Base-by-base conservation (phyloP, 768 basidiomycete genomes). In the Suillus placidus region DNA sequence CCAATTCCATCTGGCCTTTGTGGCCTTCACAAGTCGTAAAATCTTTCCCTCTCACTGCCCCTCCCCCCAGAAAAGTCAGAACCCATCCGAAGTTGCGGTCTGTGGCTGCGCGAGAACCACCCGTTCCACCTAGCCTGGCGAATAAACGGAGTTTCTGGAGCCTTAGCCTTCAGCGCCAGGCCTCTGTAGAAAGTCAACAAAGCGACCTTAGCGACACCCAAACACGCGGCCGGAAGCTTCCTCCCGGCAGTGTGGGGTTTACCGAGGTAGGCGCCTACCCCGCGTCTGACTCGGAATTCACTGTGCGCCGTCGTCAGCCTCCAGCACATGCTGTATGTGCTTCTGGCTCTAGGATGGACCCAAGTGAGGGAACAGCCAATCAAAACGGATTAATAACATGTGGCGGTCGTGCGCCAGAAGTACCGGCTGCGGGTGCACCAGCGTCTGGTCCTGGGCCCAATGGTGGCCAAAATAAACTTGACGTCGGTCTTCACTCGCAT, bases 91-190 rank as follows among this genome's bases (percentile, higher is more conserved):
- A 77, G 34, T 65, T 77, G 2, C 75, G 77, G 43, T 38, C 70
- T 1, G 68, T 73, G 32, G 71, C 12, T 64, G 69, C 65, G 0
- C 76, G 75, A 20, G 76, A 78, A 20, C 75, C 75, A 0, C 75
- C 76, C 37, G 75, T 76, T 1, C 76, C 76, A 1, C 76, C 76
- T 20, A 73, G 73, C 1, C 72, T 76, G 40, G 76, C 70, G n/a
- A 72, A 78, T 49, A 61, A 74, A 20, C 69, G 68, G 8, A 71
- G 71, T n/a, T 71, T 66, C 63, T 63, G 77, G 64, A 69, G 54
- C 30, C 30, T 68, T 8, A 66, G 70, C 30, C 42, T 73, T 3
- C 69, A 71, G 20, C 69, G 70, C n/a, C 73, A 74, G 47, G 70
- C 68, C 14, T 71, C 75, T 32, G 75, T 72, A 49, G 75, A 76